Percentiles rank a stretch among this genome's conserved stretches.
Conservation (phyloP, 192 early-diverging fungal genomes). For the Bifiguratus adelaidae region DNA sequence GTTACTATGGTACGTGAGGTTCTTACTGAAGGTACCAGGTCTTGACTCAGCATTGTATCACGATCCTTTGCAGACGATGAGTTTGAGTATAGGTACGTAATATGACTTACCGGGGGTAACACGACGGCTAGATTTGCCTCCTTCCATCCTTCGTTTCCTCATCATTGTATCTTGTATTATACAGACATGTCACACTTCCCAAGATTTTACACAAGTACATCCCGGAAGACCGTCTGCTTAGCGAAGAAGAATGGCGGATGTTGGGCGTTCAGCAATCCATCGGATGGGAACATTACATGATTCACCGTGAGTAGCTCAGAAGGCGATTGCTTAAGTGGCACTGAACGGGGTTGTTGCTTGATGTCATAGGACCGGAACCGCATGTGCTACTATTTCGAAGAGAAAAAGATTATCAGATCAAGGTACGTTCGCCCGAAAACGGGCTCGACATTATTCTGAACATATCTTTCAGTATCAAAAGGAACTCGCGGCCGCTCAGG, state of each 20-base stretch:
- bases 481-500: too few species aligned
- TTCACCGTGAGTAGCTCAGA: constrained; percentile 21
- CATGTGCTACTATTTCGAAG: constrained; percentile 36
- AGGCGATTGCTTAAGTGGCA: too few species aligned
- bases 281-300: constrained; percentile 43
- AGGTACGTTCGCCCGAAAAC: constrained; percentile 20
- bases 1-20: constrained; percentile 23
- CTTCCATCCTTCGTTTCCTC: neutral
- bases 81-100: constrained; percentile 14
- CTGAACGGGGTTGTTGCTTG: too few species aligned
- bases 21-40: neutral
- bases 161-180: neutral
- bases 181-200: constrained; percentile 34
- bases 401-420: constrained; percentile 28
- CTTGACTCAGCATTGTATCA: neutral
- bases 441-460: too few species aligned
- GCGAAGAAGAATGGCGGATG: constrained; percentile 31
- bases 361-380: constrained; percentile 29
- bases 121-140: neutral
- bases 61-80: constrained; percentile 5
- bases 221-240: constrained; percentile 17
- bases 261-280: constrained; percentile 31
- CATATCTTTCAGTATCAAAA: too few species aligned
- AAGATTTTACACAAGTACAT: constrained; percentile 20
- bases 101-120: neutral